Base-by-base conservation (phyloP, 1,284 basidiomycete genomes). In the Wolfiporia cocos region DNA sequence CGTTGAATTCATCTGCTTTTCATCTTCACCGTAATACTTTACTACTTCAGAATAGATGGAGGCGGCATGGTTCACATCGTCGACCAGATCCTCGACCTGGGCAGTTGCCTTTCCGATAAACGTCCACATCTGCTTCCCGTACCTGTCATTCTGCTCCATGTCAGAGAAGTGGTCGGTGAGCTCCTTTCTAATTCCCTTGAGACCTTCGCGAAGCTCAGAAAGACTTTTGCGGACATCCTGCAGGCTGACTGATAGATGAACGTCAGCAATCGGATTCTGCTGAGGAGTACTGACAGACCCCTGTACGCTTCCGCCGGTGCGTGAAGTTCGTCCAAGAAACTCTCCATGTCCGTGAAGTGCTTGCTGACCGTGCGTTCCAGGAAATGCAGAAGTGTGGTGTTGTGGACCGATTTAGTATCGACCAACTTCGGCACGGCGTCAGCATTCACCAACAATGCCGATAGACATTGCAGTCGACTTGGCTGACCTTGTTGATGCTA, bases 321-420 rank as follows among this genome's bases (percentile, higher is more conserved):
- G 41, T 76, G 74, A 20, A 99, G 71, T 65, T 99, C 95, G 6
- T 93, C 86, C 34, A 97, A 62, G 64, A 98, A 99, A 2, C 73
- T 72, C 57, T 91, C 88, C 70, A 96, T 90, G 29, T 86, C 75
- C 9, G 85, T 85, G 68, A 98, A 98, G 55, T 93, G 86, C 54
- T 85, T 86, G 9, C 81, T 72, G 4, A 99, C 83, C 0, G 92
- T 95, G 40, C 86, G 76, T 59, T 98, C 94, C 39, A 98, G 67
- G 70, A 98, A 98, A 63, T 99, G 95, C 6, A 99, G 71, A 31
- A 99, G 73, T 0, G 95, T 99, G 15, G 88, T 91, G 48, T 92
- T 88, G 59, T 94, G 85, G 43, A 91, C 76, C 2, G 94, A 96
- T 66, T 99, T 99, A 3, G 95, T 99, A 58, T 99, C 96, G 32